Conservation (phyloP, 2,329 filamentous ascomycete species). For the Nemania serpens region DNA sequence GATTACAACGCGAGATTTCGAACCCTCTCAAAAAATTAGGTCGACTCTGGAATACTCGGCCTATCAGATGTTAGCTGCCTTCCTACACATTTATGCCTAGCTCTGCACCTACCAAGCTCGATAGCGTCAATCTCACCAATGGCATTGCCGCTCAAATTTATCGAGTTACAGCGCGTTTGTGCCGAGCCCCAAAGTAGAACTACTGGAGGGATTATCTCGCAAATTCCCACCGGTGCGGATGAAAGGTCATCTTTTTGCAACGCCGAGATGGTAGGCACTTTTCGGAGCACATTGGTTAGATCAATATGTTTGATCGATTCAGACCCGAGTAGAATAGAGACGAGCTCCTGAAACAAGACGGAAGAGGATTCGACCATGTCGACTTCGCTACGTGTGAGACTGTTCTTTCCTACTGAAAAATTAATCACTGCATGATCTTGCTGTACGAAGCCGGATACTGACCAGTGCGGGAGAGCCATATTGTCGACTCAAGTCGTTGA, state of each 20-base stretch:
- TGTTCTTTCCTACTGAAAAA: conserved; percentile 40
- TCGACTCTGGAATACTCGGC: conserved; percentile 39
- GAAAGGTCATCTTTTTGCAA: conserved; percentile 26
- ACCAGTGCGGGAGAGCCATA: conserved; percentile 59
- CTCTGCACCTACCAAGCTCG: conserved; percentile 49
- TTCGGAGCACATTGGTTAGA: conserved; percentile 49
- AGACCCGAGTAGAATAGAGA: conserved; percentile 59
- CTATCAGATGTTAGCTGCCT: conserved; percentile 24
- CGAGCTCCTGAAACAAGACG: conserved; percentile 60
- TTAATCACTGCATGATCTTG: conserved; percentile 27
- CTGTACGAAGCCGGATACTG: conserved; percentile 26
- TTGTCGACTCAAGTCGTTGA: conserved; percentile 52
- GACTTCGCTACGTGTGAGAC: conserved; percentile 53
- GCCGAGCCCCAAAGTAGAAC: conserved; percentile 54
- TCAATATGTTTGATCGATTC: conserved; percentile 61
- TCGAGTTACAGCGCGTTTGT: conserved; percentile 55
- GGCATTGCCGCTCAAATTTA: conserved; percentile 56
- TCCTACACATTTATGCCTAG: neutral
- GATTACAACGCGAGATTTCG: conserved; percentile 56
- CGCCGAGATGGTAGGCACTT: conserved; percentile 27
- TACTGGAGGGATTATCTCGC: conserved; percentile 54
- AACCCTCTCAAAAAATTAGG: conserved; percentile 51
- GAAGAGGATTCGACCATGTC: conserved; percentile 55
- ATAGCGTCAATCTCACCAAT: conserved; percentile 53
- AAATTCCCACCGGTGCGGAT: conserved; percentile 25